phyloP scores from a whole-genome alignment of 768 basidiomycete genomes.

The Boletus huronensis region DNA sequence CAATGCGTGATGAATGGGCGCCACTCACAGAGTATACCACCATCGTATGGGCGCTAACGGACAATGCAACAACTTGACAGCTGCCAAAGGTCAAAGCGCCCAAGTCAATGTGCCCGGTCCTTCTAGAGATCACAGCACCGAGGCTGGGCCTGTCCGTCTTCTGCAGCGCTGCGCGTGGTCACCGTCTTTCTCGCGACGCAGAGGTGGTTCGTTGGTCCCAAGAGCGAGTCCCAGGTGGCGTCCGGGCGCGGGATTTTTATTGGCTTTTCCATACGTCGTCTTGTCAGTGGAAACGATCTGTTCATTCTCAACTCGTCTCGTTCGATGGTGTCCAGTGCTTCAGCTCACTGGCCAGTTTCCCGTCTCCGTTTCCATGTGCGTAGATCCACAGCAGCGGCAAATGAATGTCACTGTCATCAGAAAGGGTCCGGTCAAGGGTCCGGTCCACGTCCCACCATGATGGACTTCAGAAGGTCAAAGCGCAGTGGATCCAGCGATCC shows the following conservation, averaged over 20 bases:
- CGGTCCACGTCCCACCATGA: not conserved
- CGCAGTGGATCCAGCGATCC: not conserved
- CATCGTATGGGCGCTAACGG: constrained; percentile 3
- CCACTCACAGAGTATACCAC: constrained; percentile 17
- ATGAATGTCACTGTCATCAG: not conserved
- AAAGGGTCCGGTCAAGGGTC: not conserved
- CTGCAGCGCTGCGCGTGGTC: not conserved
- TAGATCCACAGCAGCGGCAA: not conserved
- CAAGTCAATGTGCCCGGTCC: not conserved
- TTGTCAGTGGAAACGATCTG: not conserved
- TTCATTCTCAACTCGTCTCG: too few relatives aligned
- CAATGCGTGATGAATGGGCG: not conserved
- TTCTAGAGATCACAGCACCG: not conserved
- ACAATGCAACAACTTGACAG: constrained; percentile 6
- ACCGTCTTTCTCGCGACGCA: not conserved
- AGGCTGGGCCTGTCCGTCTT: not conserved
- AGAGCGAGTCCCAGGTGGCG: constrained; percentile 4
- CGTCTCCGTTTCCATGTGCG: not conserved
- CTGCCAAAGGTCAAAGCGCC: constrained; percentile 18
- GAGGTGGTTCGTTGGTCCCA: not conserved
- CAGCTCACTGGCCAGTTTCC: not conserved
- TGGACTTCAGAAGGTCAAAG: not conserved
- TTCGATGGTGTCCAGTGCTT: not conserved
- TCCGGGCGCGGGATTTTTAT: constrained; percentile 1
- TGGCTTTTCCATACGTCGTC: not conserved